Percentiles rank a stretch among this genome's conserved stretches.
phyloP scores from a whole-genome alignment of 75 land plant species.

The Ceratopteris richardii region DNA sequence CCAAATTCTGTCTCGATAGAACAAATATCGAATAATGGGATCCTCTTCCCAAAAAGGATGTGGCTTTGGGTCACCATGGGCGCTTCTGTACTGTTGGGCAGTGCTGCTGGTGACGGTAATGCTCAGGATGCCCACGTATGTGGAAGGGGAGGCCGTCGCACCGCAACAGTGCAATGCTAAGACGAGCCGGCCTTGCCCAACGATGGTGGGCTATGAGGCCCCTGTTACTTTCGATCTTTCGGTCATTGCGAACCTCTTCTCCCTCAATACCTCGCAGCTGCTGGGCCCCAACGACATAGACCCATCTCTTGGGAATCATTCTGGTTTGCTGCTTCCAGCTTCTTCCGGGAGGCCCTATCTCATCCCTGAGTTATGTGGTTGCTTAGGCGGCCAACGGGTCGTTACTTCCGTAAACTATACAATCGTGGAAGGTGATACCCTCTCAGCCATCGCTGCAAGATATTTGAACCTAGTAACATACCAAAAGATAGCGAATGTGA shows the following conservation, averaged over 20 bases:
- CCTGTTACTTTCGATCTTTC: constrained; percentile 63
- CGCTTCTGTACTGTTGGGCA: too few species aligned
- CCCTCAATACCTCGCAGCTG: constrained; percentile 41
- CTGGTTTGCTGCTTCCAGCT: constrained; percentile 45
- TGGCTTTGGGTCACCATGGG: too few species aligned
- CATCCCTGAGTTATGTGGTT: constrained; percentile 52
- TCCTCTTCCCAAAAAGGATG: too few species aligned
- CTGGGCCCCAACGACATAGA: constrained; percentile 61
- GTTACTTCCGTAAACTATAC: constrained; percentile 35
- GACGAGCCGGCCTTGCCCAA: constrained; percentile 35
- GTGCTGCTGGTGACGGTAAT: too few species aligned
- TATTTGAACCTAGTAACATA: constrained; percentile 54
- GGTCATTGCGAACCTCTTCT: constrained; percentile 52
- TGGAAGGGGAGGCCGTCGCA: neutral
- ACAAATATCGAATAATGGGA: too few species aligned
- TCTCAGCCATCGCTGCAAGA: constrained; percentile 36
- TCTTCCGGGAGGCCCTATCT: constrained; percentile 42
- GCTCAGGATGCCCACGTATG: too few species aligned
- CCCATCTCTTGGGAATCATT: constrained; percentile 39
- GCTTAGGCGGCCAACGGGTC: constrained; percentile 49
- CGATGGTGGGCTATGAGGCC: constrained; percentile 57
- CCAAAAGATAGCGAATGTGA: constrained; percentile 55
- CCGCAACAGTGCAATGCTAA: constrained; percentile 48
- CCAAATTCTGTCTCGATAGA: too few species aligned
- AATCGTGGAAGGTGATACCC: constrained; percentile 53